phyloP scores from a whole-genome alignment of 1,284 basidiomycete species.

The Apiotrichum sp. region DNA sequence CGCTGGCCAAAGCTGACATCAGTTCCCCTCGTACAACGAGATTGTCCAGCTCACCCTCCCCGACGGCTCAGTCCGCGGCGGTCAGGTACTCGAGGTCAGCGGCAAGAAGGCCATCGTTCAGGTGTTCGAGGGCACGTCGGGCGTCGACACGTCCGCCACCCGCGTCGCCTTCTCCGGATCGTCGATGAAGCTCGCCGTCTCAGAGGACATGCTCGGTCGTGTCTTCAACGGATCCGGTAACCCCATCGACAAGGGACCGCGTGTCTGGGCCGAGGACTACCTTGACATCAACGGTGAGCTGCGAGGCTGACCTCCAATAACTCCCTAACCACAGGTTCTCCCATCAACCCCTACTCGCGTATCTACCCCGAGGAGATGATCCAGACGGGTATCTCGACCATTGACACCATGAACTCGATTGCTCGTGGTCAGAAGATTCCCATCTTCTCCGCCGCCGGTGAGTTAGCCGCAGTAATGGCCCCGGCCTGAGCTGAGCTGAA shows the following conservation, averaged over 20 bases:
- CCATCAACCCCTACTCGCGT: conserved; percentile 98
- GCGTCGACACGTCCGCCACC: conserved; percentile 87
- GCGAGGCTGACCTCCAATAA: not conserved
- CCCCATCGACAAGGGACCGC: conserved; percentile 97
- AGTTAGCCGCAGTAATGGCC: conserved; percentile 3
- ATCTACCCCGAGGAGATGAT: conserved; percentile 99
- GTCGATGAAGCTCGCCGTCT: conserved; percentile 97
- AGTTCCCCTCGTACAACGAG: conserved; percentile 99
- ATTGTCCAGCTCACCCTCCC: conserved; percentile 95
- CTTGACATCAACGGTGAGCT: conserved; percentile 92
- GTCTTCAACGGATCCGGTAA: conserved; percentile 99
- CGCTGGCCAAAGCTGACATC: conserved; percentile 3
- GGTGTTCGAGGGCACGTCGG: conserved; percentile 97
- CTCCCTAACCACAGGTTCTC: conserved; percentile 61
- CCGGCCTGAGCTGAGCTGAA: not conserved
- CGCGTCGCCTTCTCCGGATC: conserved; percentile 98
- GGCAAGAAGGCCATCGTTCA: conserved; percentile 99
- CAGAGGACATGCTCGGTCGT: conserved; percentile 97
- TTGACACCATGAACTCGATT: conserved; percentile 98
- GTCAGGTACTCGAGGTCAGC: conserved; percentile 96
- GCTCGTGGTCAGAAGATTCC: conserved; percentile 99
- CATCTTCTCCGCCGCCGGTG: conserved; percentile 89
- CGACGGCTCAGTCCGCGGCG: conserved; percentile 89
- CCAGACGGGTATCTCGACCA: conserved; percentile 98
- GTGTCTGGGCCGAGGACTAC: conserved; percentile 99